Base-by-base conservation (phyloP, 2,329 filamentous ascomycete species). In the Basipetospora chlamydospora region DNA sequence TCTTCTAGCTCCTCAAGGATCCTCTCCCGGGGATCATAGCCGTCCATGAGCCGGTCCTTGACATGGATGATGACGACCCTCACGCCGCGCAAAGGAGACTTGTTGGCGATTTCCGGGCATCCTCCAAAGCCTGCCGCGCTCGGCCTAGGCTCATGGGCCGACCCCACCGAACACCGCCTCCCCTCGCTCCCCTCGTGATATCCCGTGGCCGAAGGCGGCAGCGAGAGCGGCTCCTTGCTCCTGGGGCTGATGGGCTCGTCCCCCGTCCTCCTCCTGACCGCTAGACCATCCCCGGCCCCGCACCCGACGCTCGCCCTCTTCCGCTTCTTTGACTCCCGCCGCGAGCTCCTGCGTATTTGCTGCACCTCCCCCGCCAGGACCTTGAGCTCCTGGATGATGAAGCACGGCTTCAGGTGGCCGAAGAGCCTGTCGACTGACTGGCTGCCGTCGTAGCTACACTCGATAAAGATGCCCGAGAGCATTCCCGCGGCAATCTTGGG, bases 31-130 rank as follows among this genome's bases (percentile, higher is more conserved):
- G 70, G 2, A 69, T 73, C 33, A 60, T 73, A 72, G 0, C 75
- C 83, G 51, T 94, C 86, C 7, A 67, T 63, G 38, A 95, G 60
- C 16, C 71, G 79, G 44, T 96, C 88, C 54, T 98, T 98, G 49
- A 96, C 73, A 52, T 98, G 90, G 26, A 96, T 96, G 38, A 96
- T 74, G 34, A 95, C 77, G 2, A 98, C 64, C 43, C 76, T 80
- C 20, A 96, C 53, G 0, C 85, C 86, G 36, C 66, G 62, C 4
- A 98, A 63, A 6, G 77, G 76, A 49, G 51, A 40, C 5, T 42
- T 46, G 60, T 52, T 18, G 46, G 38, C n/a, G 30, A 13, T 2
- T 22, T 35, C 2, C 22, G 6, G 11, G 11, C 22, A 6, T 11
- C 6, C 11, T 23, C 11, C 22, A 23, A 11, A 23, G 6, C 22